These are phyloP conservation scores for Kazachstania sp. DNA, from an alignment of 1,139 yeast species.

Conservation along the genomic window DNA sequence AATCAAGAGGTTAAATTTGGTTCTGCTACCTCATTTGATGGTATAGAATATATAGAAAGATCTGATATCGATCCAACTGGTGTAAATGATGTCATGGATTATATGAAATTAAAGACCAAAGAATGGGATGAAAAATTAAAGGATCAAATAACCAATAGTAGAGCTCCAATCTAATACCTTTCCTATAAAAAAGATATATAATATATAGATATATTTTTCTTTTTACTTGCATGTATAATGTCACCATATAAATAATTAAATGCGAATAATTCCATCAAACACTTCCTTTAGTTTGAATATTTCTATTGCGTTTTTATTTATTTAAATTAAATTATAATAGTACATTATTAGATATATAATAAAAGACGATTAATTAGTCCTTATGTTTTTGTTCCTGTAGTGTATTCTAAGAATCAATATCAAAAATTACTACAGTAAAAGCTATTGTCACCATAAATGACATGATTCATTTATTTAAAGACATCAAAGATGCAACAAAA, in stretches of 20 bases:
- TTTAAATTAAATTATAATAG: neutral
- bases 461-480: slow-evolving; percentile 33
- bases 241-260: neutral
- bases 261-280: too few species aligned
- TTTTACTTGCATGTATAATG: neutral
- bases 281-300: too few species aligned
- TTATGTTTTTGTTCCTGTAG: too few species aligned
- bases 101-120: slow-evolving; percentile 44
- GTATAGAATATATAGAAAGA: slow-evolving; percentile 52
- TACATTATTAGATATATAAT: neutral
- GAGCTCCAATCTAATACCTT: slow-evolving; percentile 21
- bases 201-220: neutral
- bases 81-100: slow-evolving; percentile 51
- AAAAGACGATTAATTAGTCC: too few species aligned
- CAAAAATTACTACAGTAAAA: neutral
- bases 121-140: slow-evolving; percentile 67
- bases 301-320: neutral
- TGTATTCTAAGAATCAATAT: neutral
- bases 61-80: slow-evolving; percentile 57
- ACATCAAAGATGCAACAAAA: slow-evolving; percentile 91
- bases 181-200: neutral
- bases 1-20: slow-evolving; percentile 60
- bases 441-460: neutral
- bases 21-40: slow-evolving; percentile 57
- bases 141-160: slow-evolving; percentile 59